phyloP scores from a whole-genome alignment of 176 grass and related monocot species.

The Metroxylon sagu region DNA sequence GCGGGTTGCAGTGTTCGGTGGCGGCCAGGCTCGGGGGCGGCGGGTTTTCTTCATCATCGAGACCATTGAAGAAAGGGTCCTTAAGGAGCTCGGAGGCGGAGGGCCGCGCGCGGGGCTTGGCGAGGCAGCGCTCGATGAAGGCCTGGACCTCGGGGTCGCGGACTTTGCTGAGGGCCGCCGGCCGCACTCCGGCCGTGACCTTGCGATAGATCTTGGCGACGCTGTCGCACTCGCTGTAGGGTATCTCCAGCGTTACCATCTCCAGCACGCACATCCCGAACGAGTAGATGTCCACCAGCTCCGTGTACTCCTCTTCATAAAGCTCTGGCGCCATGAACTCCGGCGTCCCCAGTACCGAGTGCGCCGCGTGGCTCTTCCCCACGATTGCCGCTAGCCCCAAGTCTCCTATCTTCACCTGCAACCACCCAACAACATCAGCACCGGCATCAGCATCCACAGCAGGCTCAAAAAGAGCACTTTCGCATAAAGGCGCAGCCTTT shows the following conservation, averaged over 20 bases:
- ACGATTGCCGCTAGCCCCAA: constrained; percentile 87
- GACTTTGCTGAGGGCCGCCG: constrained; percentile 47
- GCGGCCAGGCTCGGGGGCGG: no score
- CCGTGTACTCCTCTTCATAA: constrained; percentile 86
- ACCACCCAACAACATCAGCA: background rate
- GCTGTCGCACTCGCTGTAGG: constrained; percentile 76
- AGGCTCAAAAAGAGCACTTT: no score
- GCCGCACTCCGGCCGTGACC: constrained; percentile 39
- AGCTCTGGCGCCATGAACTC: constrained; percentile 99
- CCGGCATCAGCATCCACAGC: constrained; percentile 15
- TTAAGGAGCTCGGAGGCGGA: constrained; percentile 60
- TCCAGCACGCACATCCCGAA: constrained; percentile 95
- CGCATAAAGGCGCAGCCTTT: constrained; percentile 2
- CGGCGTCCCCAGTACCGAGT: constrained; percentile 82
- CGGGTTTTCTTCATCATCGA: constrained; percentile 29
- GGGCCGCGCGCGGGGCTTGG: constrained; percentile 44
- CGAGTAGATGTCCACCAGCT: constrained; percentile 95
- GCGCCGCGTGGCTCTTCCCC: constrained; percentile 66
- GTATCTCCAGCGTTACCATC: constrained; percentile 92
- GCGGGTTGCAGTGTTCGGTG: no score
- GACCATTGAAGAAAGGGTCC: constrained; percentile 65
- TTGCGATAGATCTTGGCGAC: constrained; percentile 67
- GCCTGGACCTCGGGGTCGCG: constrained; percentile 48
- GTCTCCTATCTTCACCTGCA: constrained; percentile 92
- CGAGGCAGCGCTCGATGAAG: constrained; percentile 83